phyloP scores from a whole-genome alignment of 208 protist genomes.

The Borovskyia barvae region DNA sequence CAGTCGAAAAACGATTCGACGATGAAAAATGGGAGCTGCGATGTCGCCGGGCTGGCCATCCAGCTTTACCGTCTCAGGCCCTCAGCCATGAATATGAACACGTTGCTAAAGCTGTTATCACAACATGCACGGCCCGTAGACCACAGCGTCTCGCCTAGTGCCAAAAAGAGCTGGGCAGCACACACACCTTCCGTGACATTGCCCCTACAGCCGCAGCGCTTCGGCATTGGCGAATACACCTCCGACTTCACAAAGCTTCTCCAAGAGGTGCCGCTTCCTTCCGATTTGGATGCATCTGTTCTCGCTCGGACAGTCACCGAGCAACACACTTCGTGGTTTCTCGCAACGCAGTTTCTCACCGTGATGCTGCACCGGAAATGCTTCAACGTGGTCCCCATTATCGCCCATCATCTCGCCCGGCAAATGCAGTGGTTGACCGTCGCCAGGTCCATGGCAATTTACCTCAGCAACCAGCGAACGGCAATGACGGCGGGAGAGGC shows the following conservation, averaged over 20 bases:
- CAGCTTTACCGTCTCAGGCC: slow-evolving; percentile 51
- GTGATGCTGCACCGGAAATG: slow-evolving; percentile 55
- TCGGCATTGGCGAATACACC: not conserved
- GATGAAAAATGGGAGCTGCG: not conserved
- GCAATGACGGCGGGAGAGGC: slow-evolving; percentile 38
- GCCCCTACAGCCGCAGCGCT: too few species aligned
- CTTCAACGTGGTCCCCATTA: slow-evolving; percentile 43
- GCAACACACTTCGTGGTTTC: slow-evolving; percentile 42
- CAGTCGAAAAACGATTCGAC: too few species aligned
- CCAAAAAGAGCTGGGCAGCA: too few species aligned
- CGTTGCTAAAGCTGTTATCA: slow-evolving; percentile 43
- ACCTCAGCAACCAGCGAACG: slow-evolving; percentile 57
- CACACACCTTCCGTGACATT: too few species aligned
- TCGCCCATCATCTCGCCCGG: slow-evolving; percentile 44
- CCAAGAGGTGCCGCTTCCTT: slow-evolving; percentile 15
- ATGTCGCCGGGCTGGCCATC: slow-evolving; percentile 23
- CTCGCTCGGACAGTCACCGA: slow-evolving; percentile 69
- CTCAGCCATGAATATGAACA: slow-evolving; percentile 72
- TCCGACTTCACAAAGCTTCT: slow-evolving; percentile 4
- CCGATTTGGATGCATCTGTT: slow-evolving; percentile 44
- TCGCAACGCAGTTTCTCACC: slow-evolving; percentile 55
- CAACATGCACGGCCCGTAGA: not conserved
- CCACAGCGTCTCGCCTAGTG: not conserved
- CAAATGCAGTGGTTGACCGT: slow-evolving; percentile 48
- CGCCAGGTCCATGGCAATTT: slow-evolving; percentile 58